Percentiles rank a stretch among this genome's conserved stretches.
Evolutionary conservation across 345 rosid genomes (phyloP).

Genomic region (Pistacia atlantica): DNA sequence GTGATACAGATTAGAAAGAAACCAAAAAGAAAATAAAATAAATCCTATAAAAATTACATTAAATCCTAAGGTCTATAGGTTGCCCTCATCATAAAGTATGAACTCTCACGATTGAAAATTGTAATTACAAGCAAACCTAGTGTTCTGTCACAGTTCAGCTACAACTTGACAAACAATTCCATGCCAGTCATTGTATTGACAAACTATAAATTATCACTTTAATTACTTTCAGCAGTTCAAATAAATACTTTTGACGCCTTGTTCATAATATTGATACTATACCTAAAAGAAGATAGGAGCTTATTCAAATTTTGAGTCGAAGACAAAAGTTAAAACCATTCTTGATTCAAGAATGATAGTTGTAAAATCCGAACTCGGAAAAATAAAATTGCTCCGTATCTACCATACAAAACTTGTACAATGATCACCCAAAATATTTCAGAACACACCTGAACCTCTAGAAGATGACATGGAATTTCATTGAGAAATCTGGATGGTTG

Average conservation of each 20-base stretch:
- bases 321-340: background rate
- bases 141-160: background rate
- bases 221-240: background rate
- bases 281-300: background rate
- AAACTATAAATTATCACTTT: background rate
- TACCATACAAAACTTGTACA: background rate
- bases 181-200: background rate
- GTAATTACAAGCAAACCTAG: background rate
- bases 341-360: background rate
- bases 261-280: background rate
- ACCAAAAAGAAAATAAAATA: background rate
- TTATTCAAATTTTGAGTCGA: background rate
- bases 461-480: constrained; percentile 86
- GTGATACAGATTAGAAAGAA: background rate
- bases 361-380: background rate
- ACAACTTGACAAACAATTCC: background rate
- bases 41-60: too few relatives aligned
- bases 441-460: constrained; percentile 57
- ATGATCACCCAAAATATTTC: background rate
- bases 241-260: background rate
- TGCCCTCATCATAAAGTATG: background rate
- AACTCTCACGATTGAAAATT: background rate
- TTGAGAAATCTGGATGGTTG: constrained; percentile 93
- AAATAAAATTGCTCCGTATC: background rate
- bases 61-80: too few relatives aligned